A percentile compares a stretch with the other conserved stretches of the same genome.
Evolutionary conservation across 108 stramenopile genomes (phyloP).

Genomic region (Discostella pseudostelligera): DNA sequence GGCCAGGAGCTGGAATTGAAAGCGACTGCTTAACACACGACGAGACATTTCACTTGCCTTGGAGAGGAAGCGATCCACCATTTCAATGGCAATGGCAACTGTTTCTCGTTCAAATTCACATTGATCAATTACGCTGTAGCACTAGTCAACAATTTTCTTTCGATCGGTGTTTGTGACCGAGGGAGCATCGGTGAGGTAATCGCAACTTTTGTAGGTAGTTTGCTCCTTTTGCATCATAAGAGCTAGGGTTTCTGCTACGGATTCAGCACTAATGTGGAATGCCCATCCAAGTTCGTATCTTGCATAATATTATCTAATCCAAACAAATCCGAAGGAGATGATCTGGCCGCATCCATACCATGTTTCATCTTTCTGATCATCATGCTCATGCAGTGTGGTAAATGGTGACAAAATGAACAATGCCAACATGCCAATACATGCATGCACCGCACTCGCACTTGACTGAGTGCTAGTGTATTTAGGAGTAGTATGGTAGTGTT

Average conservation of each 20-base stretch:
- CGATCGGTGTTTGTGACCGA: background rate
- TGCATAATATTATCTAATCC: no score
- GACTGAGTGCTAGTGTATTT: no score
- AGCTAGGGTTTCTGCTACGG: background rate
- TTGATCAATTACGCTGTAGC: slow-evolving; percentile 22
- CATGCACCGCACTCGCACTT: no score
- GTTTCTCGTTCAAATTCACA: slow-evolving; percentile 9
- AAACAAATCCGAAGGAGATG: no score
- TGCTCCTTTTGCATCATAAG: background rate
- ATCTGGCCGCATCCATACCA: no score
- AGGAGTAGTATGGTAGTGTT: no score
- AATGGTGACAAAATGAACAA: no score
- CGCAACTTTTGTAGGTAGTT: background rate
- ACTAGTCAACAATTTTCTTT: slow-evolving; percentile 21
- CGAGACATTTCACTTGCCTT: background rate
- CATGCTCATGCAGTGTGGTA: no score
- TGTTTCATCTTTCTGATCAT: no score
- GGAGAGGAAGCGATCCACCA: slow-evolving; percentile 31
- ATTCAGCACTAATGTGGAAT: no score
- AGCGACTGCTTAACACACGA: slow-evolving; percentile 28
- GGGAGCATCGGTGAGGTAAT: background rate
- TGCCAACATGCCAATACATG: no score
- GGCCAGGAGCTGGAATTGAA: slow-evolving; percentile 54
- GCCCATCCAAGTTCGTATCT: no score
- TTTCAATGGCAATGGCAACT: slow-evolving; percentile 21